Evolutionary conservation across 257 asterid species (phyloP), one percentile per base, ranked within the genome.

Genomic region (Lycium barbarum): DNA sequence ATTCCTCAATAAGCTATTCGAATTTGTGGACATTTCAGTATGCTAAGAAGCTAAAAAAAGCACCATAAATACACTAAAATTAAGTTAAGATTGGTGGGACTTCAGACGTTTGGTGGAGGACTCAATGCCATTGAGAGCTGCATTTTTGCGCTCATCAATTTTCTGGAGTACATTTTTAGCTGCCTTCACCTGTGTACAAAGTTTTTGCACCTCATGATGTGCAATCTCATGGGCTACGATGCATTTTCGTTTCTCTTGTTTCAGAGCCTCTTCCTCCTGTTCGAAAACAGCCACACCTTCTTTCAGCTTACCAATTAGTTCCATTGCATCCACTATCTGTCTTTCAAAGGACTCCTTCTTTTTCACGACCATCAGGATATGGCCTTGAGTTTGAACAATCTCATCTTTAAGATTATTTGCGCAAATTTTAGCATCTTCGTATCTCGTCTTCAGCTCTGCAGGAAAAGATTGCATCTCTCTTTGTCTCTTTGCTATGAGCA

Each of bases 391-490:
- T 38, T 40, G 79, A 4, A 18, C 3, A 9, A 71, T 40, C 79
- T 40, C 33, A 9, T 71, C 55, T 15, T 71, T 40, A 40, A 71
- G 54, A 43, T 71, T 54, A 71, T 71, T 73, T 73, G 40, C n/a
- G 11, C 59, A 20, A 47, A 4, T 11, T 5, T 45, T 73, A 15
- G 40, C 59, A 33, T 73, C 26, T 73, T 20, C 81, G 11, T 20
- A 73, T 20, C 43, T 73, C 7, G 59, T 73, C 81, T 47, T 73
- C 12, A 47, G 38, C 59, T 73, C 81, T 1, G 57, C 2, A 18
- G 81, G 81, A 73, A 20, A 73, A 20, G 61, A 12, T 14, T 73
- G 81, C 81, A 73, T 40, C 45, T 47, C 59, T 73, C 81, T 73
- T 61, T 73, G 43, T 6, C 40, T 47, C 59, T 73, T 47, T 47